Evolutionary conservation across 75 land plant species (phyloP).

Genomic region (Chamaecyparis obtusa): DNA sequence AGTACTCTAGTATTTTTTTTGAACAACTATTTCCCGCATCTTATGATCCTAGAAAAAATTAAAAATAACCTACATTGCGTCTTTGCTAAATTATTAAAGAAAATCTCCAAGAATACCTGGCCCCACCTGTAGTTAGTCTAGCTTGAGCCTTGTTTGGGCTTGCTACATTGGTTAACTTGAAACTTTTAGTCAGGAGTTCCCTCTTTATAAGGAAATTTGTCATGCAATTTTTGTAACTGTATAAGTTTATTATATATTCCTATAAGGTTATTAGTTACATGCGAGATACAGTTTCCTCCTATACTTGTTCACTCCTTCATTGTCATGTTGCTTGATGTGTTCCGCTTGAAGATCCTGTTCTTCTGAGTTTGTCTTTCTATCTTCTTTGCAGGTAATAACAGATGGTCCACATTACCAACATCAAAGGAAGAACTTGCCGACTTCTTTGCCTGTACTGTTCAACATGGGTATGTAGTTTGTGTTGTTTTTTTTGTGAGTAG

Average conservation of each 20-base stretch:
- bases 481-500: not conserved
- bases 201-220: not conserved
- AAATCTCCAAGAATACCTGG: too few species aligned
- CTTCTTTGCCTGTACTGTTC: constrained; percentile 18
- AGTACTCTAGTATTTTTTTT: too few species aligned
- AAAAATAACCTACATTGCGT: not conserved
- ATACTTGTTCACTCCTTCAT: not conserved
- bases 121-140: not conserved
- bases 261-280: not conserved
- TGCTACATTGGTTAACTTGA: not conserved
- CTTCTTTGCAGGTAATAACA: constrained; percentile 3
- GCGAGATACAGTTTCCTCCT: not conserved
- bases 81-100: not conserved
- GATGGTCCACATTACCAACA: constrained; percentile 22
- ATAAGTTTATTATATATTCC: not conserved
- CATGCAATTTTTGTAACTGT: not conserved
- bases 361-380: not conserved
- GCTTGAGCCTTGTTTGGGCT: not conserved
- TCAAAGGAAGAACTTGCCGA: constrained; percentile 14
- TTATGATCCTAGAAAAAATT: too few species aligned
- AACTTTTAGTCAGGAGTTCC: not conserved
- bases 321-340: not conserved
- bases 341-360: not conserved
- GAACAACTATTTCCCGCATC: too few species aligned
- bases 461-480: constrained; percentile 19